Evolutionary conservation across 116 monocot genomes (phyloP), one percentile per base, ranked within the genome.

Genomic region (Zostera marina): DNA sequence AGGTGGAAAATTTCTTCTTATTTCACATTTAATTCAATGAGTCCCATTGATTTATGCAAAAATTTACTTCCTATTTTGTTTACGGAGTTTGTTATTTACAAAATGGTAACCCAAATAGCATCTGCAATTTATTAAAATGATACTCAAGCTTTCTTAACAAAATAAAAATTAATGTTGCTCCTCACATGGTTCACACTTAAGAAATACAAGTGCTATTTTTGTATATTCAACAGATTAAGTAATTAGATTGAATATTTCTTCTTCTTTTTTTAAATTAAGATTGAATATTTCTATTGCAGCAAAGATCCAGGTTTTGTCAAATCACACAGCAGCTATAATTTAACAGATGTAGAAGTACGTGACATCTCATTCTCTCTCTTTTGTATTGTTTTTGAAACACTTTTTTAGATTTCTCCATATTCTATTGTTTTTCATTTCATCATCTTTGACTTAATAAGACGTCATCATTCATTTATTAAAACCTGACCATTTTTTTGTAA

Each of bases 271-370:
- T 43, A 20, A 24, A 8, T 15, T 25, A 13, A 41, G 12, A 42
- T 44, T 12, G 6, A 42, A 7, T 20, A 42, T 46, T 69, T 38
- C 53, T 42, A 10, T 64, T 75, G 65, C 85, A 94, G 94, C 74
- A 88, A 88, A 75, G 82, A 94, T 77, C 94, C 94, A 62, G 94
- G 94, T 52, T 88, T 63, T 65, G 72, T 94, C 61, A 77, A 88
- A 68, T 61, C 77, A 65, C 79, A 66, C 24, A 60, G 56, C 42
- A 72, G 72, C 48, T 42, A 22, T 42, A 56, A 60, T 6, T 41
- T 23, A 54, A 39, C 20, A 54, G 70, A 81, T 74, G 87, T 80
- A 81, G 53, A 54, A 41, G 64, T 54, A 54, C 2, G 52, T 45
- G 15, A 14, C n/a, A 47, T 40, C 5, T 25, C n/a, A n/a, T n/a